A percentile compares a stretch with the other conserved stretches of the same genome.
Evolutionary conservation across 129 eudicot species (phyloP).

Genomic region (Solidago caesia): DNA sequence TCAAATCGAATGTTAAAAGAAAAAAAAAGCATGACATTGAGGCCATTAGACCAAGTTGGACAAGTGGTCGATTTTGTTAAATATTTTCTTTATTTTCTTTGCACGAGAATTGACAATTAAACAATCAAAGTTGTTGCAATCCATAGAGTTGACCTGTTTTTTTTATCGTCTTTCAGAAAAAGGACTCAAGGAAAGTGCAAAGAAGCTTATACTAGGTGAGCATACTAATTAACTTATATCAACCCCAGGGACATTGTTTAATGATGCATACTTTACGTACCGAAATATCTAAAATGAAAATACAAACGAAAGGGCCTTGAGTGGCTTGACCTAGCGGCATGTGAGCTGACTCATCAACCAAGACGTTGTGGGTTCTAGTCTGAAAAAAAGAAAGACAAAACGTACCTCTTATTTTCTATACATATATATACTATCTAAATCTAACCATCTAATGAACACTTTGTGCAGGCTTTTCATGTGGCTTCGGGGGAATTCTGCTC

Average conservation of each 20-base stretch:
- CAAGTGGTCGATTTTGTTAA: no score
- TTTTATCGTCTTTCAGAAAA: background rate
- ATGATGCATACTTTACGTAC: background rate
- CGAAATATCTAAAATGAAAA: background rate
- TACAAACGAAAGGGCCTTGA: background rate
- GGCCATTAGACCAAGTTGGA: no score
- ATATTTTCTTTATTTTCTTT: no score
- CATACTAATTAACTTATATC: background rate
- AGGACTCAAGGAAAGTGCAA: background rate
- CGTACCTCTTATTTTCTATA: background rate
- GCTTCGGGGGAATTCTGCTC: conserved; percentile 4
- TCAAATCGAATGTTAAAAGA: no score
- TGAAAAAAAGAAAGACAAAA: background rate
- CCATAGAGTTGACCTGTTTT: background rate
- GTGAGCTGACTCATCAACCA: no score
- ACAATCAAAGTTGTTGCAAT: background rate
- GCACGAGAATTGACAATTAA: background rate
- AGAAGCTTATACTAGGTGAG: background rate
- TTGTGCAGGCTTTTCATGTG: conserved; percentile 1
- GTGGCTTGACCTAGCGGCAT: no score
- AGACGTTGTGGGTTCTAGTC: no score
- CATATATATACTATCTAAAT: background rate
- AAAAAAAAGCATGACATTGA: no score
- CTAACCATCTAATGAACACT: background rate
- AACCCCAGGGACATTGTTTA: background rate